Evolutionary conservation across 306 rosid species (phyloP), one percentile per base, ranked within the genome.

Genomic region (Trifolium dubium): DNA sequence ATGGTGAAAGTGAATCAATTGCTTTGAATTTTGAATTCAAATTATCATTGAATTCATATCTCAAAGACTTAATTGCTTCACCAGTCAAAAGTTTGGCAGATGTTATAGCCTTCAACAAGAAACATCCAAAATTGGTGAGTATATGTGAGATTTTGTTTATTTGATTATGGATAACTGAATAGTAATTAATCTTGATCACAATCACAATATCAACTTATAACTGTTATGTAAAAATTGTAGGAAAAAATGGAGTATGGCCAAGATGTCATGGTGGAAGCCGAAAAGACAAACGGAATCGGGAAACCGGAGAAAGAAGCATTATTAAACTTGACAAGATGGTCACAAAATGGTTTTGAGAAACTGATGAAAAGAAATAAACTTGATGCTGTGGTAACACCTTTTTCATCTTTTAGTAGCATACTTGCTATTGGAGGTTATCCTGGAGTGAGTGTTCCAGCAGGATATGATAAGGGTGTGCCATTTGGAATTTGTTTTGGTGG

Each of bases 351-450:
- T 0, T 77, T 80, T 56, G 83, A 62, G 83, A 83, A 86, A 69
- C 53, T 77, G 8, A 77, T 83, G 83, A 70, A 4, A 62, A 41
- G 1, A 39, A 70, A 77, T 28, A 60, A 85, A 62, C 85, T 85
- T 66, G 86, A 87, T 72, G 89, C 90, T 0, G 74, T 89, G 83
- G 90, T 87, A 66, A 74, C 51, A 55, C 85, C 89, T 10, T 63
- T 74, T 62, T 3, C 58, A 6, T 0, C 0, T 11, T 72, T 84
- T 53, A 44, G 77, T 65, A 3, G 19, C 0, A 67, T 86, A 28
- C 92, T 92, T 10, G 93, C 85, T 1, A 79, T 68, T 17, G 98
- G 96, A 60, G 92, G 93, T 5, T 77, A 85, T 54, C 98, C 98
- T 0, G 93, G 86, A 79, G 65, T 92, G 28, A 77, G 11, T 58